Percentiles rank a stretch among this genome's conserved stretches.
phyloP scores from a whole-genome alignment of 192 early-diverging fungal species.

The Gaertneriomyces semiglobifer region DNA sequence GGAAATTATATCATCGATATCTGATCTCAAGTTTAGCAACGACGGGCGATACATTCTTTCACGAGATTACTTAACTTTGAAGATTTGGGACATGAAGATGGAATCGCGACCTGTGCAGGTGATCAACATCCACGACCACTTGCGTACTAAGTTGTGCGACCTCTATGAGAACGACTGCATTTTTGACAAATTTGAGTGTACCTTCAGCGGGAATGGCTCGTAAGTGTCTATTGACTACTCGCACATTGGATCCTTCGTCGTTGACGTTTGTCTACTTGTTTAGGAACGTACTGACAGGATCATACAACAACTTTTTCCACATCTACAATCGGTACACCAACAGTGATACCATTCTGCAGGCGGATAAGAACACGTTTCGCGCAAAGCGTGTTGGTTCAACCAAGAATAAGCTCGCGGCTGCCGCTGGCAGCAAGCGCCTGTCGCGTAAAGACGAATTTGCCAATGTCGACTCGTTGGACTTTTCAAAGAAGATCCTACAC shows the following conservation, averaged over 20 bases:
- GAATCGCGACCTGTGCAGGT: conserved; percentile 87
- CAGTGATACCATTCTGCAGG: conserved; percentile 85
- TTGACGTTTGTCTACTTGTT: not conserved
- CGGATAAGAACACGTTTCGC: conserved; percentile 97
- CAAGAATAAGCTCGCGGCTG: conserved; percentile 63
- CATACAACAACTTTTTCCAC: conserved; percentile 99
- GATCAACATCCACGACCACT: conserved; percentile 94
- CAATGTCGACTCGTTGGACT: conserved; percentile 86
- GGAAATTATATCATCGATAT: conserved; percentile 98
- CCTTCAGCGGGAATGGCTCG: conserved; percentile 90
- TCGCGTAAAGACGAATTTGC: conserved; percentile 66
- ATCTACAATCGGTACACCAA: conserved; percentile 82
- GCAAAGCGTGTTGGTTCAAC: conserved; percentile 82
- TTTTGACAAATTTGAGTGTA: conserved; percentile 99
- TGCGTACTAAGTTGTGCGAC: conserved; percentile 94
- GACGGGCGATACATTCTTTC: conserved; percentile 97
- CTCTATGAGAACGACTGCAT: conserved; percentile 99
- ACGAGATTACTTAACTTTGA: conserved; percentile 94
- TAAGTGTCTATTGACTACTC: conserved; percentile 47
- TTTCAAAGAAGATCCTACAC: conserved; percentile 95
- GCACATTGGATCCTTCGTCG: not conserved
- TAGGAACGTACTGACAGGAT: conserved; percentile 88
- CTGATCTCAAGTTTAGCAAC: conserved; percentile 92
- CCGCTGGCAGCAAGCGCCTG: conserved; percentile 47
- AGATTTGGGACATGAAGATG: conserved; percentile 99